Base-by-base conservation (phyloP, 2,329 filamentous ascomycete species). In the Ophiosphaerella korrae region DNA sequence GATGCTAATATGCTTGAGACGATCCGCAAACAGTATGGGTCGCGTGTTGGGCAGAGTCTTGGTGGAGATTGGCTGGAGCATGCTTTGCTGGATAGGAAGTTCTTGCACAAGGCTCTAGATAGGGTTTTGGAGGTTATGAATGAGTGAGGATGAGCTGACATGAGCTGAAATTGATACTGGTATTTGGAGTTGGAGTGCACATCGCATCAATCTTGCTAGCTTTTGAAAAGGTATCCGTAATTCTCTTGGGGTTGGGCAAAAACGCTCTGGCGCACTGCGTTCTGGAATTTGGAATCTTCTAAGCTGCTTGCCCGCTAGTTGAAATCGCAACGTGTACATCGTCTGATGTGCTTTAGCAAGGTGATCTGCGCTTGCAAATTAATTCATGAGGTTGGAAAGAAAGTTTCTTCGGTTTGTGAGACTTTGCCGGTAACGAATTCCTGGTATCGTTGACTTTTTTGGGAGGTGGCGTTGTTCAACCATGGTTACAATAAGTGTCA, bases 261-360 rank as follows among this genome's bases (percentile, higher is more conserved):
- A 2, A 73, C 67, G 7, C 57, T 60, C 7, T 62, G 53, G 40
- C 68, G 71, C 0, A 74, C 69, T 2, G 61, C 65, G 23, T 53
- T 54, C 23, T 68, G 66, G 35, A 73, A 72, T 4, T 47, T 43
- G 1, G 45, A 48, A 39, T 71, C 64, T 2, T 70, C 63, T 1
- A 74, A 53, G 14, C 44, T 67, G 7, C 46, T 59, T 7, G 49
- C 52, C 1, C 60, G 53, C 7, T 58, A 45, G 38, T 66, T 63
- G 11, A 75, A 68, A n/a, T 67, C 64, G 33, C 70, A 72, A 7
- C 58, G 51, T 7, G 74, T 66, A 31, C 70, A 74, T 14, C 62
- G 55, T 13, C 66, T 51, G 1, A 72, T 68, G 1, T 21, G 63
- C 60, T 6, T 70, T 56, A 0, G 67, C 55, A 7, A 71, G 40